Conservation (phyloP, 352 stramenopile genomes). For the Phytophthora syringae region DNA sequence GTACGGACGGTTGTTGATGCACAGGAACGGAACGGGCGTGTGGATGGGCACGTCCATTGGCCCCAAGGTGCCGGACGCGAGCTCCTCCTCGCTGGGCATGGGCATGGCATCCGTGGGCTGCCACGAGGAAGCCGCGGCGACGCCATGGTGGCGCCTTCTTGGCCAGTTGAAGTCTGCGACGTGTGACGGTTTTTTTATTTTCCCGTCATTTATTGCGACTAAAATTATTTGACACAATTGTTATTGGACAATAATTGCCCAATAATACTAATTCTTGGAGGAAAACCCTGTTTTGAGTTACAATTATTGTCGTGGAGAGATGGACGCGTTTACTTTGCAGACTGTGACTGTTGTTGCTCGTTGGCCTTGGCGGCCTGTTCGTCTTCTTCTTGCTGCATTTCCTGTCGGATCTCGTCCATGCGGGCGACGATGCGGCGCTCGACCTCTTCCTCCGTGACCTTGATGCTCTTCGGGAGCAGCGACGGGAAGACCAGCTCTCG, state of each 20-base stretch:
- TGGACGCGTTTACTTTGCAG: constrained; percentile 5
- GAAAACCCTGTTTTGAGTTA: not conserved
- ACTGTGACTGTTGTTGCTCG: not conserved
- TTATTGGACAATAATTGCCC: too few species aligned
- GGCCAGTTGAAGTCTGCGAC: constrained; percentile 25
- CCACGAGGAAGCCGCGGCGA: not conserved
- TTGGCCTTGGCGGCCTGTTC: constrained; percentile 7
- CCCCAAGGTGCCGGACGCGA: constrained; percentile 9
- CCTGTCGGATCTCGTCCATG: constrained; percentile 67
- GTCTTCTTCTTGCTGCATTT: constrained; percentile 36
- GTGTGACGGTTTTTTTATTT: constrained; percentile 13
- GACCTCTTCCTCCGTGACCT: constrained; percentile 80
- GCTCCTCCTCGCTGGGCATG: not conserved
- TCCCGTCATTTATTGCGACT: too few species aligned
- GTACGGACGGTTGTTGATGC: constrained; percentile 5
- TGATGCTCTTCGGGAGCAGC: constrained; percentile 70
- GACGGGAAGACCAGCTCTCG: constrained; percentile 71
- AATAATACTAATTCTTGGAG: too few species aligned
- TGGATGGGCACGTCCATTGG: constrained; percentile 21
- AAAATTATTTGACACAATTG: too few species aligned
- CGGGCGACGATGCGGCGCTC: constrained; percentile 79
- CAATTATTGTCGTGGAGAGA: constrained; percentile 9
- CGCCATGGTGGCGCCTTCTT: not conserved
- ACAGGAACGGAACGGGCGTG: constrained; percentile 10
- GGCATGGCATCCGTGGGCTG: constrained; percentile 3